These are phyloP conservation scores for Cercospora berteroae DNA, from an alignment of 2,329 filamentous ascomycete species.

Conservation along the genomic window DNA sequence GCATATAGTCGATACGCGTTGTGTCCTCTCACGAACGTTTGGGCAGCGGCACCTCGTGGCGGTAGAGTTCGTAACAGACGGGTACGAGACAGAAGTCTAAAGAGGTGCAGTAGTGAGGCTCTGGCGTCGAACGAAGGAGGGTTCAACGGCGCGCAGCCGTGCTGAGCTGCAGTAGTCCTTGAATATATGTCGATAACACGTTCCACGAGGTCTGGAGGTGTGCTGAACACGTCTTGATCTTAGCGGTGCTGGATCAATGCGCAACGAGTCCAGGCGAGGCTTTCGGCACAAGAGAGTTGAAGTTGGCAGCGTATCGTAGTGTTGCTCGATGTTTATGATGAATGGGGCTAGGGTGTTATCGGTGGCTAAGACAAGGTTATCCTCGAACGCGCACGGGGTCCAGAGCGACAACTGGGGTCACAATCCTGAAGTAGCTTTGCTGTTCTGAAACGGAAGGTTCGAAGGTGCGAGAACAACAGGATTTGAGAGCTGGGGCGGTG, in stretches of 20 bases:
- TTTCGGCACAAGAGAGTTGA: background rate
- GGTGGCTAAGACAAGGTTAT: background rate
- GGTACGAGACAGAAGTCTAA: constrained; percentile 3
- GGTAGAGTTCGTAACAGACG: background rate
- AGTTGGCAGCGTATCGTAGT: background rate
- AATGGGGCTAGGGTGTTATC: background rate
- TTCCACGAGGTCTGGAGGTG: background rate
- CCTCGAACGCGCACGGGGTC: constrained; percentile 1
- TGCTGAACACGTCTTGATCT: background rate
- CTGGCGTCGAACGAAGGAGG: background rate
- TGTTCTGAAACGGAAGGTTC: background rate
- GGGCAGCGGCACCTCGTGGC: constrained; percentile 2
- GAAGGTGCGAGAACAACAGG: background rate
- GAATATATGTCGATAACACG: background rate
- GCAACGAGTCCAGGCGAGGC: background rate
- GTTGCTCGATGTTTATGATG: background rate
- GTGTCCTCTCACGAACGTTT: background rate
- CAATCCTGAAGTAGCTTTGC: background rate
- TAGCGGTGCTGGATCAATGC: background rate
- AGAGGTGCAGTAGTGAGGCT: constrained; percentile 1
- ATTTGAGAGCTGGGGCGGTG: background rate
- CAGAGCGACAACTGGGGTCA: background rate
- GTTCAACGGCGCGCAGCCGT: background rate
- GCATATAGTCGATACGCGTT: background rate
- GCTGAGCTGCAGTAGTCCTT: constrained; percentile 2